Conservation (phyloP, 495 filamentous ascomycete genomes). For the Cercophora newfieldiana region DNA sequence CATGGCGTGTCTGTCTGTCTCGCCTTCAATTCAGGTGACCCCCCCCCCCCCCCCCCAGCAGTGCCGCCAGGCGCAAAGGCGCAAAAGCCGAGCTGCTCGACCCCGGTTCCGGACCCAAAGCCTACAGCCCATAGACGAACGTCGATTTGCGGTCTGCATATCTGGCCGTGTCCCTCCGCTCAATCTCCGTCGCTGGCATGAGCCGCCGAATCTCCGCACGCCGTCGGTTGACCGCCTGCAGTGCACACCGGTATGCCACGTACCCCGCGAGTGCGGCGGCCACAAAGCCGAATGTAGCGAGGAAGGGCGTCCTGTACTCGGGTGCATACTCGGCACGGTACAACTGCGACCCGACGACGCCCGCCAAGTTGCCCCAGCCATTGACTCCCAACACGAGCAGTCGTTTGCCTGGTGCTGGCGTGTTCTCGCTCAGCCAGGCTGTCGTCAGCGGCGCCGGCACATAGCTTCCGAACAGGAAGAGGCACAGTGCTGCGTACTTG, state of each 20-base stretch:
- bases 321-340: slow-evolving; percentile 45
- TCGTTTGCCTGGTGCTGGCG: slow-evolving; percentile 44
- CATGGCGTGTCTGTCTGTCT: not conserved
- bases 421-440: slow-evolving; percentile 60
- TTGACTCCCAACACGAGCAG: slow-evolving; percentile 58
- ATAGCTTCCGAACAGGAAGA: slow-evolving; percentile 56
- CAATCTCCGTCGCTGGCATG: slow-evolving; percentile 5
- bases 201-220: slow-evolving; percentile 2
- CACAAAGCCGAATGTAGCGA: slow-evolving; percentile 46
- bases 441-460: slow-evolving; percentile 56
- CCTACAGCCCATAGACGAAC: not conserved
- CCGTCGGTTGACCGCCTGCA: slow-evolving; percentile 30
- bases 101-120: not conserved
- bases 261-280: slow-evolving; percentile 46
- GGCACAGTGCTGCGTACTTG: slow-evolving; percentile 53
- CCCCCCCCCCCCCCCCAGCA: too few relatives aligned
- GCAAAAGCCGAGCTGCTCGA: not conserved
- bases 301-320: slow-evolving; percentile 37
- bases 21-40: too few relatives aligned
- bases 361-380: slow-evolving; percentile 61
- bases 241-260: slow-evolving; percentile 29
- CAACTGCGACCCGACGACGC: slow-evolving; percentile 49
- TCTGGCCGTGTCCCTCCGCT: slow-evolving; percentile 2
- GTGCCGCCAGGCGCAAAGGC: not conserved
- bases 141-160: slow-evolving; percentile 1